A percentile compares a stretch with the other conserved stretches of the same genome.
These are phyloP conservation scores for Liriodendron chinense DNA, from an alignment of 164 flowering plant genomes.

Conservation along the genomic window DNA sequence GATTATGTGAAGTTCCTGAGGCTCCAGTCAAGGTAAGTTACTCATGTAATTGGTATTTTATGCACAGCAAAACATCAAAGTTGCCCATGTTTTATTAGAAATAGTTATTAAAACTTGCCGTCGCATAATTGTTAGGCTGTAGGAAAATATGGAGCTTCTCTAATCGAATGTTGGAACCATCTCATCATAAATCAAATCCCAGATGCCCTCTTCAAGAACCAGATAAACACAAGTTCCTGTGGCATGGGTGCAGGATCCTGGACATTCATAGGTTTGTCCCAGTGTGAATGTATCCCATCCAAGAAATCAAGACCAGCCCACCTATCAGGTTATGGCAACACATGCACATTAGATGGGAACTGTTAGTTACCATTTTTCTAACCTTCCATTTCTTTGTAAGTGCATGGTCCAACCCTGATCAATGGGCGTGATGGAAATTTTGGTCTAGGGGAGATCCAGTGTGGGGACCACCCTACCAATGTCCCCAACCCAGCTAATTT, in stretches of 20 bases:
- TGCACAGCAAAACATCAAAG: neutral
- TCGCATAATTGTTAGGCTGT: too few relatives aligned
- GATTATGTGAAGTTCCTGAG: slow-evolving; percentile 39
- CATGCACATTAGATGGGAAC: neutral
- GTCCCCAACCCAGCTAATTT: neutral
- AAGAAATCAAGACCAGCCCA: neutral
- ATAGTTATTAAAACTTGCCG: too few relatives aligned
- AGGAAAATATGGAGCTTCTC: too few relatives aligned
- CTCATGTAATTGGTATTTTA: neutral
- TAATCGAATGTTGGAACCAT: too few relatives aligned
- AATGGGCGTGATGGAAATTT: neutral
- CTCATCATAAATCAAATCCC: too few relatives aligned
- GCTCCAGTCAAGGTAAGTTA: slow-evolving; percentile 40
- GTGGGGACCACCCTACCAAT: neutral
- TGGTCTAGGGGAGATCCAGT: neutral
- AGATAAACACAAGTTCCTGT: too few relatives aligned
- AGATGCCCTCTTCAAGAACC: too few relatives aligned
- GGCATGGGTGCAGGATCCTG: neutral
- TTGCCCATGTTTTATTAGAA: neutral
- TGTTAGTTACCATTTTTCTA: neutral
- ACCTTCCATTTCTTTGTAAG: neutral
- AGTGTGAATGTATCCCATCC: neutral
- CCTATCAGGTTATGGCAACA: neutral
- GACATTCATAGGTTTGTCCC: neutral
- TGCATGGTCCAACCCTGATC: neutral